Conservation (phyloP, 2,329 filamentous ascomycete species). For the Scedosporium minutisporum region DNA sequence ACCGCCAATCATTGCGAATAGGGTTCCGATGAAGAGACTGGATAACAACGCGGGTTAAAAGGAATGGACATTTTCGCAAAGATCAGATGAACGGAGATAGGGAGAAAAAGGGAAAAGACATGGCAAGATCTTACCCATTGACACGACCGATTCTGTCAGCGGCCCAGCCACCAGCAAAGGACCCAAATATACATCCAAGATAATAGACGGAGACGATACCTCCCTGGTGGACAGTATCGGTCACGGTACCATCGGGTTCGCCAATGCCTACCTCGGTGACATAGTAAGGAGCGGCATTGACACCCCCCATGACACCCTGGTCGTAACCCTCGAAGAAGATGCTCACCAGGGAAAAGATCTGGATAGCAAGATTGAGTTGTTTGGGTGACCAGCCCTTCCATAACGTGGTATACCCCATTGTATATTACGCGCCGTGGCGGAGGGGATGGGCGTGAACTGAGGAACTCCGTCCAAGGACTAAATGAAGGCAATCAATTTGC, state of each 20-base stretch:
- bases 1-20: slow-evolving; percentile 38
- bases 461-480: no score
- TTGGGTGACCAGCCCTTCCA: slow-evolving; percentile 32
- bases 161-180: slow-evolving; percentile 37
- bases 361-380: slow-evolving; percentile 29
- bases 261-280: slow-evolving; percentile 35
- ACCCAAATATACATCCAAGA: slow-evolving; percentile 38
- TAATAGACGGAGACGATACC: slow-evolving; percentile 45
- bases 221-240: slow-evolving; percentile 37
- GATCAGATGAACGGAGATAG: slow-evolving; percentile 16
- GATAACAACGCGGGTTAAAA: slow-evolving; percentile 1
- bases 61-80: background rate
- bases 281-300: slow-evolving; percentile 32
- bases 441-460: no score
- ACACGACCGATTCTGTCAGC: slow-evolving; percentile 44
- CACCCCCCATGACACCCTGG: slow-evolving; percentile 43
- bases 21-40: slow-evolving; percentile 34
- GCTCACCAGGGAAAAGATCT: slow-evolving; percentile 18
- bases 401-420: slow-evolving; percentile 27
- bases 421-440: background rate
- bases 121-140: slow-evolving; percentile 12
- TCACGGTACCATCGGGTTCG: slow-evolving; percentile 32
- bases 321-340: slow-evolving; percentile 37
- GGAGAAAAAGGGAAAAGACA: background rate
- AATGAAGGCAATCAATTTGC: no score